Conservation (phyloP, 306 rosid genomes). For the Biancaea sappan region DNA sequence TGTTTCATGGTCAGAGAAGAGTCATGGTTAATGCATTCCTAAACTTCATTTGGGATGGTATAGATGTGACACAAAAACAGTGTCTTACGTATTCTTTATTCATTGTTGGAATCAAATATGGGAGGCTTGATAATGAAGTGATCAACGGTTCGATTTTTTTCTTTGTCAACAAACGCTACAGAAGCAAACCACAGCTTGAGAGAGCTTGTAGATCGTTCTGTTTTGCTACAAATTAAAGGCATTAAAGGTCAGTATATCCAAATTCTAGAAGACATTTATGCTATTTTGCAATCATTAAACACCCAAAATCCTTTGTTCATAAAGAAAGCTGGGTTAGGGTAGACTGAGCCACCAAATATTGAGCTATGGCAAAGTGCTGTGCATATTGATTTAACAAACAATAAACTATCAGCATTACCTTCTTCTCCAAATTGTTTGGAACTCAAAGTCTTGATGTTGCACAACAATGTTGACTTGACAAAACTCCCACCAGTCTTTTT, state of each 20-base stretch:
- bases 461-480: neutral
- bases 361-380: conserved; percentile 1
- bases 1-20: neutral
- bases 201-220: neutral
- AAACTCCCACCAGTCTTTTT: neutral
- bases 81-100: neutral
- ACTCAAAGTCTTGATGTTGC: neutral
- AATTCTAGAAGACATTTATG: neutral
- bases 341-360: neutral
- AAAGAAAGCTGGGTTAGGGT: neutral
- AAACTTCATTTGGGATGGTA: conserved; percentile 11
- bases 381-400: neutral
- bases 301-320: neutral
- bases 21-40: conserved; percentile 5
- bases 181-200: neutral
- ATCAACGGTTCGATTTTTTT: neutral
- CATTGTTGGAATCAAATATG: neutral
- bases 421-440: neutral
- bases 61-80: neutral
- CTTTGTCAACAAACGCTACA: neutral
- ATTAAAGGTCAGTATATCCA: neutral
- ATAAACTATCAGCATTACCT: conserved; percentile 29
- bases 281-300: neutral
- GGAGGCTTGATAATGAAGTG: neutral
- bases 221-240: neutral